A percentile compares a stretch with the other conserved stretches of the same genome.
These are phyloP conservation scores for Myochromella boudieri DNA, from an alignment of 768 basidiomycete genomes.

Conservation along the genomic window DNA sequence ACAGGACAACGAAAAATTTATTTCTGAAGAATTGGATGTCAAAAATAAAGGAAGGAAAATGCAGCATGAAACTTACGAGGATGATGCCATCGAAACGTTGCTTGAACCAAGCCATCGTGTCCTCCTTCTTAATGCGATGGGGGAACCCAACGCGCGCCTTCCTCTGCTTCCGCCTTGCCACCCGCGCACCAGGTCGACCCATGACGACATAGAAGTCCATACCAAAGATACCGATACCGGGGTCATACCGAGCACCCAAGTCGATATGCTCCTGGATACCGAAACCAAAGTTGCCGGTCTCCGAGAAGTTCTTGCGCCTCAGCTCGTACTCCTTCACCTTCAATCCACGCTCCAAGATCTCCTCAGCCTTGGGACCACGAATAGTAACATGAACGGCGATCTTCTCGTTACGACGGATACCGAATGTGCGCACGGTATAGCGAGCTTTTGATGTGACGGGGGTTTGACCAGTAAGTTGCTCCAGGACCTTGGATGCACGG, in stretches of 20 bases:
- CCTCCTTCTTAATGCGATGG: slow-evolving; percentile 94
- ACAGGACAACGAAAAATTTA: slow-evolving; percentile 11
- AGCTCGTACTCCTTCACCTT: slow-evolving; percentile 99
- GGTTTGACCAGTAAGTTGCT: slow-evolving; percentile 98
- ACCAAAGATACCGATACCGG: slow-evolving; percentile 97
- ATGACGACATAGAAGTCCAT: slow-evolving; percentile 99
- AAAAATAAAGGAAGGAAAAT: not conserved
- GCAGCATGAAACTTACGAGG: slow-evolving; percentile 53
- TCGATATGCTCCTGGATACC: slow-evolving; percentile 99
- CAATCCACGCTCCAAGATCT: slow-evolving; percentile 97
- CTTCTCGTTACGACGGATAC: slow-evolving; percentile 99
- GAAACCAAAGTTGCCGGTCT: slow-evolving; percentile 99
- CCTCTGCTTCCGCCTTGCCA: slow-evolving; percentile 88
- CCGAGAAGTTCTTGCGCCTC: slow-evolving; percentile 95
- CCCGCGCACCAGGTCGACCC: slow-evolving; percentile 92
- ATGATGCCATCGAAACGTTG: slow-evolving; percentile 98
- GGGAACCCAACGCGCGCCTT: slow-evolving; percentile 82
- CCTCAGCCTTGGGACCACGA: slow-evolving; percentile 98
- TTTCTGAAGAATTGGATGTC: slow-evolving; percentile 15
- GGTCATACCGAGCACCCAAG: slow-evolving; percentile 97
- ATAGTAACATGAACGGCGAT: slow-evolving; percentile 99
- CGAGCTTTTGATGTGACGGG: slow-evolving; percentile 99
- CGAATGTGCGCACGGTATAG: slow-evolving; percentile 98
- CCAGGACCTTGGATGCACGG: slow-evolving; percentile 97
- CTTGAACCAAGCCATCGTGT: slow-evolving; percentile 99